These are phyloP conservation scores for Cutaneotrichosporon curvatum DNA, from an alignment of 1,284 basidiomycete species.

Conservation along the genomic window DNA sequence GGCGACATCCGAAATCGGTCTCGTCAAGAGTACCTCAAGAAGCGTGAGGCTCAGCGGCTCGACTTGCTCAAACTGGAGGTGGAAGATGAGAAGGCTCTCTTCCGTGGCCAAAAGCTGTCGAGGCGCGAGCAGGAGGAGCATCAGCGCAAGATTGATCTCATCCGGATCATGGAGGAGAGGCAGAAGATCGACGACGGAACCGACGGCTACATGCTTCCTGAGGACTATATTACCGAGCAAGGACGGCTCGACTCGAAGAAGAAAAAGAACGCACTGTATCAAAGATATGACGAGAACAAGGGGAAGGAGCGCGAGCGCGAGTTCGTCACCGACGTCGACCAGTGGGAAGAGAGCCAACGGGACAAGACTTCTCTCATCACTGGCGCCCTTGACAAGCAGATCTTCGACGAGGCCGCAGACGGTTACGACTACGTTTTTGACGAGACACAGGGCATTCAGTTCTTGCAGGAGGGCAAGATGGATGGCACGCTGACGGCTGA, in stretches of 20 bases:
- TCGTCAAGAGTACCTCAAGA: conserved; percentile 88
- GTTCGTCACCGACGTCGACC: conserved; percentile 92
- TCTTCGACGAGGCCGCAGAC: conserved; percentile 52
- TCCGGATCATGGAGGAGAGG: conserved; percentile 87
- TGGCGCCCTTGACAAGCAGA: conserved; percentile 79
- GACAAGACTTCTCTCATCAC: conserved; percentile 78
- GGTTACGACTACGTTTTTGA: conserved; percentile 96
- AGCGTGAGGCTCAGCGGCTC: conserved; percentile 91
- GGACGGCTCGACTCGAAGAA: conserved; percentile 98
- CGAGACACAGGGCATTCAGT: conserved; percentile 92
- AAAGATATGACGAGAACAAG: conserved; percentile 88
- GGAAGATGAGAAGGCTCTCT: conserved; percentile 80
- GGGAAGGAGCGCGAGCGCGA: conserved; percentile 64
- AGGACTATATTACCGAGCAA: conserved; percentile 96
- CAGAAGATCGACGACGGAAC: conserved; percentile 87
- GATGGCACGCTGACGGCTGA: conserved; percentile 75
- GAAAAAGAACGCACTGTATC: conserved; percentile 86
- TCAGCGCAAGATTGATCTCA: conserved; percentile 85
- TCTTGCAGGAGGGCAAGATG: conserved; percentile 76
- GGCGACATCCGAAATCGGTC: conserved; percentile 76
- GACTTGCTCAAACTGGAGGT: conserved; percentile 90
- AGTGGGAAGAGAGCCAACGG: conserved; percentile 91
- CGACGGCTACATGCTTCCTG: conserved; percentile 89
- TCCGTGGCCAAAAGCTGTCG: conserved; percentile 72
- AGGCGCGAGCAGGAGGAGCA: conserved; percentile 74